These are phyloP conservation scores for Setaria viridis DNA, from an alignment of 202 grass and related monocot genomes.

Conservation along the genomic window DNA sequence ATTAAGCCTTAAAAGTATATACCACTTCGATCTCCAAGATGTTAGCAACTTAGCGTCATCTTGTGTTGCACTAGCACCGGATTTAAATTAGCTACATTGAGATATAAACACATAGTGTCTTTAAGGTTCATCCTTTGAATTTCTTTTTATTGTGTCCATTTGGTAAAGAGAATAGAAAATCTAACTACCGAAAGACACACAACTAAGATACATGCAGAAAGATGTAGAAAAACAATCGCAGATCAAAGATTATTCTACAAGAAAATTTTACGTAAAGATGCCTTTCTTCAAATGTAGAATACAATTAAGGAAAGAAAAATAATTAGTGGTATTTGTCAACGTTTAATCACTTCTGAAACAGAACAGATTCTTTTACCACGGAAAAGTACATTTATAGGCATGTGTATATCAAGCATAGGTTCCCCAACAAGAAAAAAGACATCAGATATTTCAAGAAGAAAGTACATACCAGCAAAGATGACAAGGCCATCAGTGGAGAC, in stretches of 20 bases:
- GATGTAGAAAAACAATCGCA: not conserved
- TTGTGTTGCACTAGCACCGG: not conserved
- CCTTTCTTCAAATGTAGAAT: slow-evolving; percentile 3
- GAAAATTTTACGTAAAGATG: not conserved
- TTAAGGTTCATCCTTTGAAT: slow-evolving; percentile 7
- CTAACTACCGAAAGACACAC: not conserved
- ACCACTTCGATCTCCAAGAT: not conserved
- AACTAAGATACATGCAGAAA: slow-evolving; percentile 24
- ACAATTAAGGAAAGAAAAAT: not conserved
- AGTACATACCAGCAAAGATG: slow-evolving; percentile 80
- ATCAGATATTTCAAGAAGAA: slow-evolving; percentile 12
- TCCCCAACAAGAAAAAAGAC: not conserved
- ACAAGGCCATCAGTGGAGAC: slow-evolving; percentile 87
- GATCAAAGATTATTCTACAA: not conserved
- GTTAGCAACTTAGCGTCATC: not conserved
- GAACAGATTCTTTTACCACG: not conserved
- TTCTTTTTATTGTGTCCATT: not conserved
- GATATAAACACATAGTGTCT: not conserved
- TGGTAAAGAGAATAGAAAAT: slow-evolving; percentile 3
- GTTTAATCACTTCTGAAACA: not conserved
- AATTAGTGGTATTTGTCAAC: not conserved
- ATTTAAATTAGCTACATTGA: slow-evolving; percentile 1
- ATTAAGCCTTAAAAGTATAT: not conserved
- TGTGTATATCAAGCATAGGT: not conserved
- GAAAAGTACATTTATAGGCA: slow-evolving; percentile 3